A percentile compares a stretch with the other conserved stretches of the same genome.
Conservation (phyloP, 345 rosid species). For the Lepidium didymum region DNA sequence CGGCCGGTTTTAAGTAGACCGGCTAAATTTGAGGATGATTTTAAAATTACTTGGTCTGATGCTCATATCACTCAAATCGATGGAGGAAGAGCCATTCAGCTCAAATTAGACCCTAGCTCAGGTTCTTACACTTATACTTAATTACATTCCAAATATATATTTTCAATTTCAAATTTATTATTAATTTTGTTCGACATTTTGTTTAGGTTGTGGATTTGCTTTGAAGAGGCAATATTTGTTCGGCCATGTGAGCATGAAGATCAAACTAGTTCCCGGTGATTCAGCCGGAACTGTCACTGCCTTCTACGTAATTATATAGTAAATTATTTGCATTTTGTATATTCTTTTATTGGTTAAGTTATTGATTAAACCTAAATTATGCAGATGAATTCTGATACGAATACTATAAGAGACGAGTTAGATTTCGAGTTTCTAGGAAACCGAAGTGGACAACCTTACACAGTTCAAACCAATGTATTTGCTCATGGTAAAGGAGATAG, state of each 20-base stretch:
- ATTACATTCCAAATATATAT: too few relatives aligned
- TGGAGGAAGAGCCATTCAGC: constrained; percentile 78
- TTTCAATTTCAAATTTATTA: not conserved
- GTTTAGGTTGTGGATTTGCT: constrained; percentile 81
- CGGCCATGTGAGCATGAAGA: constrained; percentile 83
- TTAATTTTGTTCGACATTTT: not conserved
- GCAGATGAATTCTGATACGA: constrained; percentile 32
- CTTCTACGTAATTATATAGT: constrained; percentile 13
- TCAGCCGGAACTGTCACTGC: constrained; percentile 32
- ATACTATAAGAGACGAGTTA: constrained; percentile 24
- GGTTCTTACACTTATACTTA: too few relatives aligned
- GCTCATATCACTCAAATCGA: constrained; percentile 62
- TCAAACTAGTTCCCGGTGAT: constrained; percentile 81
- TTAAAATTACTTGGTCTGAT: constrained; percentile 71
- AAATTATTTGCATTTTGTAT: not conserved
- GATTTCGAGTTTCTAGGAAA: constrained; percentile 33
- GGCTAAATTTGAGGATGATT: constrained; percentile 62
- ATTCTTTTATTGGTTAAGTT: too few relatives aligned
- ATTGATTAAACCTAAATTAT: not conserved
- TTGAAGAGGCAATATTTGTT: constrained; percentile 66
- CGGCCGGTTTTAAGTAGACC: constrained; percentile 40
- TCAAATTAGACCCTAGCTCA: constrained; percentile 70
- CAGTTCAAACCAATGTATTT: constrained; percentile 29
- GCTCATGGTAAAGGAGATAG: constrained; percentile 30
- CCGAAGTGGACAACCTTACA: constrained; percentile 33